phyloP scores from a whole-genome alignment of 73 alveolate species.

The Stentor coeruleus region DNA sequence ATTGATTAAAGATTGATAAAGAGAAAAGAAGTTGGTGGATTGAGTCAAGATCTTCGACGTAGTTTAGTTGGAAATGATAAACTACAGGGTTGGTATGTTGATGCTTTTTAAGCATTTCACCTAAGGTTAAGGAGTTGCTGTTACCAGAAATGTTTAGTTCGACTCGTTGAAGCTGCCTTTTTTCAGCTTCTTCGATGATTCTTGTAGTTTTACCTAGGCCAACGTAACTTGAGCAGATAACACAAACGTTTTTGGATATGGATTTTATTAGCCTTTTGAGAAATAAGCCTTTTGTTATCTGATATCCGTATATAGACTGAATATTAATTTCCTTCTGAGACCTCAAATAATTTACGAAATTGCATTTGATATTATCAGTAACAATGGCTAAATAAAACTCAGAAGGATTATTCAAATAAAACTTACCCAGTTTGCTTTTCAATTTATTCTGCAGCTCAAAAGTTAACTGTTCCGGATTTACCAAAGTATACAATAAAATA shows the following conservation, averaged over 20 bases:
- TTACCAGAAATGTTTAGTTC: background rate
- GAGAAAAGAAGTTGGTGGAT: background rate
- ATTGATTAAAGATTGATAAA: background rate
- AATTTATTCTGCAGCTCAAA: background rate
- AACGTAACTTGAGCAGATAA: background rate
- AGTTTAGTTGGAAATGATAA: background rate
- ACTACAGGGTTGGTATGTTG: background rate
- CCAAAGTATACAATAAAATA: background rate
- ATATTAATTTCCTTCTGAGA: background rate
- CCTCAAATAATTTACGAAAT: background rate
- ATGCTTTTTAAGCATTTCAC: background rate
- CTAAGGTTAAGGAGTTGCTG: background rate
- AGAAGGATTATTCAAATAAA: background rate
- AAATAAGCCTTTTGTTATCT: background rate
- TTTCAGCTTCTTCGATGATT: background rate
- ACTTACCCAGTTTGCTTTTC: background rate
- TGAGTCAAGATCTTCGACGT: background rate
- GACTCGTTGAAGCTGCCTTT: background rate
- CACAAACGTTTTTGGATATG: background rate
- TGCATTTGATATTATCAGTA: background rate
- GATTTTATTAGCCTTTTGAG: background rate
- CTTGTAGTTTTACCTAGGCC: slow-evolving; percentile 4
- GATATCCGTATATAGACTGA: background rate
- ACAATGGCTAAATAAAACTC: background rate
- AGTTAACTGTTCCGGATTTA: background rate